These are phyloP conservation scores for Calonectria montana DNA, from an alignment of 2,329 filamentous ascomycete species.

Conservation along the genomic window DNA sequence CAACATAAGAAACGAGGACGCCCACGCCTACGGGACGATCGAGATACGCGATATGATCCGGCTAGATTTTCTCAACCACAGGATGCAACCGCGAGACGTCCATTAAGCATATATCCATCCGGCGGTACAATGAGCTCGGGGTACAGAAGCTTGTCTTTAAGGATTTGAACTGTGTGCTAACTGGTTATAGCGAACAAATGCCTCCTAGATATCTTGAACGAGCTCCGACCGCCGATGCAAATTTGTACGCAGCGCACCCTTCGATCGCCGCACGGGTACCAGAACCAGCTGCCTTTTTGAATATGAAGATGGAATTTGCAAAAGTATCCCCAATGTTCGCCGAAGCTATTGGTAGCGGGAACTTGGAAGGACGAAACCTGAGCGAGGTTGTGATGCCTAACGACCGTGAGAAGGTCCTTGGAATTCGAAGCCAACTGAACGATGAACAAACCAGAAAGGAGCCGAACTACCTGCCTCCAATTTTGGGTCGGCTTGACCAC, in stretches of 20 bases:
- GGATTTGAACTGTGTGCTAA: conserved; percentile 65
- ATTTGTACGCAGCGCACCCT: conserved; percentile 59
- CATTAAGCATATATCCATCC: conserved; percentile 62
- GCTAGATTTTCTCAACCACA: conserved; percentile 58
- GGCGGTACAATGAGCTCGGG: conserved; percentile 55
- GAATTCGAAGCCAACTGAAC: conserved; percentile 64
- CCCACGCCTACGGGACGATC: conserved; percentile 80
- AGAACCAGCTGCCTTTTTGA: conserved; percentile 69
- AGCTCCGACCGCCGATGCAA: conserved; percentile 60
- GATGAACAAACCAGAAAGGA: conserved; percentile 69
- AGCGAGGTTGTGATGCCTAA: conserved; percentile 63
- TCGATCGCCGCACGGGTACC: conserved; percentile 54
- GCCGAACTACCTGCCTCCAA: conserved; percentile 73
- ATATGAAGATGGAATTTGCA: conserved; percentile 67
- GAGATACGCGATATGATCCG: conserved; percentile 68
- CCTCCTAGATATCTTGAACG: conserved; percentile 64
- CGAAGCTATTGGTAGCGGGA: conserved; percentile 64
- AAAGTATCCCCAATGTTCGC: conserved; percentile 67
- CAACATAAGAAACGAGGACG: conserved; percentile 88
- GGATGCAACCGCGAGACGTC: conserved; percentile 61
- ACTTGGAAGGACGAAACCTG: conserved; percentile 61
- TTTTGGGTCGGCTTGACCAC: conserved; percentile 66
- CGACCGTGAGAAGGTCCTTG: conserved; percentile 64
- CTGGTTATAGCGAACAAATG: conserved; percentile 58
- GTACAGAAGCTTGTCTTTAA: conserved; percentile 59